Base-by-base conservation (phyloP, 2,329 filamentous ascomycete species). In the Curvularia spicifera region DNA sequence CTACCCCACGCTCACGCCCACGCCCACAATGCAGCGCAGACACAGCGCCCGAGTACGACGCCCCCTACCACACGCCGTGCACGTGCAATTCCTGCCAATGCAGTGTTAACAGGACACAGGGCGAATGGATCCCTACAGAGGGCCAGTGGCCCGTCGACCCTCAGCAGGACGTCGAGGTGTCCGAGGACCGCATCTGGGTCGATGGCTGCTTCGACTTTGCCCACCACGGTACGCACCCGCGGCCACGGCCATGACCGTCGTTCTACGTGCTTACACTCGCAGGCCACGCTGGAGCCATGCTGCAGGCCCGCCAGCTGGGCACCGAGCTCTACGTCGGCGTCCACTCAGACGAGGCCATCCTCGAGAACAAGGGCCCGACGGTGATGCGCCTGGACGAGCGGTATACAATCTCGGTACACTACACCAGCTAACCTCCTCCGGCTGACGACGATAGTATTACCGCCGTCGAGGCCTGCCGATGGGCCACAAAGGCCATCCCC, bases 141-240 rank as follows among this genome's bases (percentile, higher is more conserved):
- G 86, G 86, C 51, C 71, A 85, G 64, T 89, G 86, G 87, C 87
- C 87, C n/a, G 84, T 86, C 39, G 84, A 84, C 65, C 87, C 87
- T 10, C 87, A 89, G 75, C 79, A 87, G 40, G 84, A 87, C 71
- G 74, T 85, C 42, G 73, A 80, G 2, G 81, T 89, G 46, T 80
- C 78, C 26, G 83, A 89, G 56, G 87, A 91, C 70, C 88, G 94
- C 66, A 91, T 99, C 71, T 99, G 96, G 96, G 91, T 99, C 26
- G 95, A 99, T 77, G 95, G 95, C 63, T 99, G 95, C 83, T 99
- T 97, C 81, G 95, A 99, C 82, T 99, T 99, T 80, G 96, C 93
- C 80, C 95, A 99, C 78, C 95, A 98, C 77, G 95, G 91, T 92
- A 78, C 22, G 65, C 39, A 43, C 18, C 7, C 28, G 3, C 26